Evolutionary conservation across 176 grass and related monocot species (phyloP).

Genomic region (Guadua angustifolia): DNA sequence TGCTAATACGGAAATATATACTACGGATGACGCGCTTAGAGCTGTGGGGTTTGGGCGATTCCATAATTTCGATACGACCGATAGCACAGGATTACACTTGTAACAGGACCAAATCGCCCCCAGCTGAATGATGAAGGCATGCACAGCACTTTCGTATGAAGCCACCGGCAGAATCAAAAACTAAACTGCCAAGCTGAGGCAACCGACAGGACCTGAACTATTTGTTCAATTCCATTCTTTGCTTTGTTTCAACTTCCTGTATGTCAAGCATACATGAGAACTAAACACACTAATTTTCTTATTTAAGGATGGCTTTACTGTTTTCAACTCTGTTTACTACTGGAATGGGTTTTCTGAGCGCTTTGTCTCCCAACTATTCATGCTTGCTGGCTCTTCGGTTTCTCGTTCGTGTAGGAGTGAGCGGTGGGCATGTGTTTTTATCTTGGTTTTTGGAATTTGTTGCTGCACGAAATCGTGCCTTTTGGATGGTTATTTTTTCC

Average conservation of each 20-base stretch:
- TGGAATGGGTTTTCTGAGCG: constrained; percentile 61
- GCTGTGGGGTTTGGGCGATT: constrained; percentile 73
- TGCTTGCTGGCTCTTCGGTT: constrained; percentile 61
- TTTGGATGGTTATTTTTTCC: constrained; percentile 56
- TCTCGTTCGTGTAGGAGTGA: constrained; percentile 66
- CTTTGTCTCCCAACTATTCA: constrained; percentile 66
- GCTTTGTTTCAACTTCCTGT: not conserved
- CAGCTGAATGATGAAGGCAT: not conserved
- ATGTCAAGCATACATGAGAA: constrained; percentile 1
- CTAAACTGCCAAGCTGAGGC: not conserved
- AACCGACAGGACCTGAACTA: not conserved
- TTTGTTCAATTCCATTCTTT: not conserved
- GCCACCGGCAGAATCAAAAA: not conserved
- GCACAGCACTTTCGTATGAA: not conserved
- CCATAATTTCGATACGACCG: not conserved
- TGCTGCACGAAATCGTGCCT: constrained; percentile 63
- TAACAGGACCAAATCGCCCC: not conserved
- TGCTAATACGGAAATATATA: constrained; percentile 53
- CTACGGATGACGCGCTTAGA: constrained; percentile 63
- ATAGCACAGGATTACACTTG: too few relatives aligned
- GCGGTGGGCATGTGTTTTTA: constrained; percentile 58
- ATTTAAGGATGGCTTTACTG: constrained; percentile 66
- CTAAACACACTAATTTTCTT: not conserved
- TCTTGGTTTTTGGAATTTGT: constrained; percentile 88
- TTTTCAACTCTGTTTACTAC: constrained; percentile 68